Conservation (phyloP, 179 eudicot genomes). For the Sideroxylon spinosum region DNA sequence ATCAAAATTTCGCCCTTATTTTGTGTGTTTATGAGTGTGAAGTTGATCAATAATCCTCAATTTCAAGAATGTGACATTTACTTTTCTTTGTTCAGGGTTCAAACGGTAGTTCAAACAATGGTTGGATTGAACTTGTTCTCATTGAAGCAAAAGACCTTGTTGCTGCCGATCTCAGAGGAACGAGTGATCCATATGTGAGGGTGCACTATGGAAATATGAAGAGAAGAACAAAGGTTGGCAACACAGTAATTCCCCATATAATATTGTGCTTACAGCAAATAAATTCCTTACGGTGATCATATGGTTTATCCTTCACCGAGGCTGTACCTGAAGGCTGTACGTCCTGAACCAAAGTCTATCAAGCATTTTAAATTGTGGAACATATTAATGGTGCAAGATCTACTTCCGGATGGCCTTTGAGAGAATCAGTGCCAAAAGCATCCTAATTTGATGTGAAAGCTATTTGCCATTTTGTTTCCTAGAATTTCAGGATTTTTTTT, state of each 20-base stretch:
- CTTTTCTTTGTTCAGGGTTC: conserved; percentile 34
- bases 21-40: not conserved
- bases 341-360: too few relatives aligned
- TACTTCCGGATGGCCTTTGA: too few relatives aligned
- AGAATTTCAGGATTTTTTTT: too few relatives aligned
- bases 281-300: not conserved
- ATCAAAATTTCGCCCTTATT: not conserved
- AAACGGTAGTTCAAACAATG: conserved; percentile 29
- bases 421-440: too few relatives aligned
- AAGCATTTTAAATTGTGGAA: too few relatives aligned
- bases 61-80: not conserved
- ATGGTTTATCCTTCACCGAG: not conserved
- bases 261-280: not conserved
- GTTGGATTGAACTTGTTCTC: conserved; percentile 78
- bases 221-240: conserved; percentile 71
- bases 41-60: too few relatives aligned
- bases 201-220: conserved; percentile 74
- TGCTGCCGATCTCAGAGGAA: conserved; percentile 94
- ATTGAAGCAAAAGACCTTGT: conserved; percentile 84
- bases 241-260: not conserved
- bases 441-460: too few relatives aligned
- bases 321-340: not conserved
- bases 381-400: too few relatives aligned
- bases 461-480: too few relatives aligned
- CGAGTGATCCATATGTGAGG: conserved; percentile 95